A percentile compares a stretch with the other conserved stretches of the same genome.
Conservation (phyloP, 2,329 filamentous ascomycete genomes). For the Coniochaeta sp. region DNA sequence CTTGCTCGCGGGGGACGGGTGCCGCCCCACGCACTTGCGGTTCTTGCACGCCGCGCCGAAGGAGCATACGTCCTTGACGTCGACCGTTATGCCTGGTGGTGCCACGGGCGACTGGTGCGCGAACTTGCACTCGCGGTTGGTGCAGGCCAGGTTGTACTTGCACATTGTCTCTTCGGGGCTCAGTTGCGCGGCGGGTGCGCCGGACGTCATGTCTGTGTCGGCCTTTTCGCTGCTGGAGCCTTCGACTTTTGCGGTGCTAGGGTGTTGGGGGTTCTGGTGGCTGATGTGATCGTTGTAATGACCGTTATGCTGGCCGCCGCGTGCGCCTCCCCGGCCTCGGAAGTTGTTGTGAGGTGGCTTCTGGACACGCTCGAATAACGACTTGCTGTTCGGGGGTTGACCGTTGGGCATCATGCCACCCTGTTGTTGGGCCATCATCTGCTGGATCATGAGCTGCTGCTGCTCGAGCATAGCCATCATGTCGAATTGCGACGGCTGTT, state of each 20-base stretch:
- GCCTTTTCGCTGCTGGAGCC: slow-evolving; percentile 33
- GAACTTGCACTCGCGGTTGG: slow-evolving; percentile 83
- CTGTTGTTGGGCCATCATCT: slow-evolving; percentile 47
- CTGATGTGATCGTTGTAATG: slow-evolving; percentile 20
- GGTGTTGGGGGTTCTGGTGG: slow-evolving; percentile 14
- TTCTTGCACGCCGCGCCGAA: slow-evolving; percentile 95
- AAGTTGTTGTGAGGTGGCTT: slow-evolving; percentile 39
- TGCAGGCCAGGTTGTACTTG: slow-evolving; percentile 84
- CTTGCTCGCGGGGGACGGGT: slow-evolving; percentile 83
- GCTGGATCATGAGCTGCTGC: slow-evolving; percentile 65
- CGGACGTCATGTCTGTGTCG: slow-evolving; percentile 56
- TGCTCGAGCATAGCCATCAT: slow-evolving; percentile 77
- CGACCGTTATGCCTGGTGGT: slow-evolving; percentile 67
- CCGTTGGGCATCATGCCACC: slow-evolving; percentile 1
- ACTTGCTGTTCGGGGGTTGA: slow-evolving; percentile 33
- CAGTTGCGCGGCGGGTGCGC: slow-evolving; percentile 42
- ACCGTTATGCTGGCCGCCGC: slow-evolving; percentile 31
- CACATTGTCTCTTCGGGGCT: slow-evolving; percentile 66
- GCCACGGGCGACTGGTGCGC: slow-evolving; percentile 92
- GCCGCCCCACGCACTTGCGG: slow-evolving; percentile 82
- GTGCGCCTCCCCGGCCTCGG: slow-evolving; percentile 33
- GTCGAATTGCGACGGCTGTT: slow-evolving; percentile 42
- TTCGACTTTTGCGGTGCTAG: slow-evolving; percentile 20
- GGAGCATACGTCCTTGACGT: slow-evolving; percentile 71
- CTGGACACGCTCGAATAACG: slow-evolving; percentile 70